phyloP scores from a whole-genome alignment of 2,329 filamentous ascomycete species.

The Tolypocladium nubicola region DNA sequence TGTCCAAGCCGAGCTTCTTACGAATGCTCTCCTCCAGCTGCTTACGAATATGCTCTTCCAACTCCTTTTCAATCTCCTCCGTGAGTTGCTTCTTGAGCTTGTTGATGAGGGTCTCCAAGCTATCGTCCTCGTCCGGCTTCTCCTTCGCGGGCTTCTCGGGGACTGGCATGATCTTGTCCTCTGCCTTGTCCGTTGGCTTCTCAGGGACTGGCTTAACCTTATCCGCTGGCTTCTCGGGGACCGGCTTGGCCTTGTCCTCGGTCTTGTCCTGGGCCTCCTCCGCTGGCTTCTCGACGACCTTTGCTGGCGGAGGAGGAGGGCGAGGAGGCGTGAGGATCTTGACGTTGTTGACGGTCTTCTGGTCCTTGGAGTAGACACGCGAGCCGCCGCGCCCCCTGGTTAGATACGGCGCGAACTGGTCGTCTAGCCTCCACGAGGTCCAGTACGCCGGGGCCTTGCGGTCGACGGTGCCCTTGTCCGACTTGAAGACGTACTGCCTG shows the following conservation, averaged over 20 bases:
- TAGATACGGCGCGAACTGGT: background rate
- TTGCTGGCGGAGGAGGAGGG: background rate
- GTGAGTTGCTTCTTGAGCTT: too few species aligned
- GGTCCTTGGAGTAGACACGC: background rate
- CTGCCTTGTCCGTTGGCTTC: too few species aligned
- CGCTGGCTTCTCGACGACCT: too few species aligned
- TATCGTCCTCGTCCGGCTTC: background rate
- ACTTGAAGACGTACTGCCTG: slow-evolving; percentile 17
- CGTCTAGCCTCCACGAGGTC: too few species aligned
- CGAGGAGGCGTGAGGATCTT: background rate
- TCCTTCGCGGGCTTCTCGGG: background rate
- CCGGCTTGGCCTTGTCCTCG: background rate
- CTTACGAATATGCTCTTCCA: too few species aligned
- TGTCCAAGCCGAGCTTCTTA: too few species aligned
- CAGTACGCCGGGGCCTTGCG: background rate
- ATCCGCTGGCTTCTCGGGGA: background rate
- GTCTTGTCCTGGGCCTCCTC: background rate
- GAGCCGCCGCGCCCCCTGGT: background rate
- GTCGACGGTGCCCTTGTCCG: background rate
- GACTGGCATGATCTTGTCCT: background rate
- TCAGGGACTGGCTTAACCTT: background rate
- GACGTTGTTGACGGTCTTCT: background rate
- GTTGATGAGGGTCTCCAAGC: too few species aligned
- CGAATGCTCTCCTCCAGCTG: too few species aligned
- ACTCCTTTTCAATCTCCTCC: too few species aligned